phyloP scores from a whole-genome alignment of 108 stramenopile genomes.

The Stephanodiscus triporus region DNA sequence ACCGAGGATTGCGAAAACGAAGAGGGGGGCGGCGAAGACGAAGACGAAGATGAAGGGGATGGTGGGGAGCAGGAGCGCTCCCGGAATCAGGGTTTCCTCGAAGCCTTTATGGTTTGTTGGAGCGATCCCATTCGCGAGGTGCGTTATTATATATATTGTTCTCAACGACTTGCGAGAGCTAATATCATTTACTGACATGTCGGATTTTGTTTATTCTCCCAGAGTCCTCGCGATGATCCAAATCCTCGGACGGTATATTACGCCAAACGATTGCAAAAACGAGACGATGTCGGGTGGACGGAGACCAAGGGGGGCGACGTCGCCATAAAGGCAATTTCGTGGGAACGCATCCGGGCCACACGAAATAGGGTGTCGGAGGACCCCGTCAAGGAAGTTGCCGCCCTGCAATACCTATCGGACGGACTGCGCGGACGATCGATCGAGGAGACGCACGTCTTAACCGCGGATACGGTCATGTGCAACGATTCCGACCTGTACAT shows the following conservation, averaged over 20 bases:
- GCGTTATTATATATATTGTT: neutral
- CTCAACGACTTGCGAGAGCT: neutral
- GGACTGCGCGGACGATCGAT: constrained; percentile 6
- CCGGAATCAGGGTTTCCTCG: neutral
- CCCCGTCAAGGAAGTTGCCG: constrained; percentile 40
- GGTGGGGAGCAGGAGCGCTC: neutral
- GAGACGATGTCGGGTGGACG: constrained; percentile 38
- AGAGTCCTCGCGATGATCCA: constrained; percentile 31
- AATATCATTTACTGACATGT: neutral
- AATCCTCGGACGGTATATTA: no score
- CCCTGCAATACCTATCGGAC: constrained; percentile 40
- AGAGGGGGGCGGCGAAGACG: neutral
- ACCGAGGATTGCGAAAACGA: neutral
- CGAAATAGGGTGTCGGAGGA: constrained; percentile 31
- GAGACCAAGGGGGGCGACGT: constrained; percentile 29
- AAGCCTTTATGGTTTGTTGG: neutral
- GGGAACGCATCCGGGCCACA: constrained; percentile 15
- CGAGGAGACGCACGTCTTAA: constrained; percentile 25
- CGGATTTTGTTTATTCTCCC: neutral
- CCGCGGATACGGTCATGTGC: constrained; percentile 43
- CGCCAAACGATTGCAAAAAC: constrained; percentile 27
- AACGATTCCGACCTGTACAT: constrained; percentile 31
- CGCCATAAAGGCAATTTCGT: constrained; percentile 42
- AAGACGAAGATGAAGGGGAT: neutral
- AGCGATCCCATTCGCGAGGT: neutral